A percentile compares a stretch with the other conserved stretches of the same genome.
These are phyloP conservation scores for Monosporascus sp. DNA, from an alignment of 2,329 filamentous ascomycete species.

Conservation along the genomic window DNA sequence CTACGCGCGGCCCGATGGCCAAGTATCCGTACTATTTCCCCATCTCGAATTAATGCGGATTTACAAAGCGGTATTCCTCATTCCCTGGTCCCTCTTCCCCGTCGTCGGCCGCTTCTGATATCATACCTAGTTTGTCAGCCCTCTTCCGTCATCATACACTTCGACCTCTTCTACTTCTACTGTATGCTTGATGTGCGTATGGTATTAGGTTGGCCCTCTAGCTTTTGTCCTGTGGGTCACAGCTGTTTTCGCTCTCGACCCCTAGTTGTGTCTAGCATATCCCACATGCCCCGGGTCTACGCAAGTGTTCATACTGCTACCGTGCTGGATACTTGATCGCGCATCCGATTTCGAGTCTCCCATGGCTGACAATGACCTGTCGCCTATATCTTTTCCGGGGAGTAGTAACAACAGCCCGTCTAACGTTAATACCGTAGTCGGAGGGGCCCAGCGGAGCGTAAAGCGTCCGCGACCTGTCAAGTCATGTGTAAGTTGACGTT, in stretches of 20 bases:
- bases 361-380: not conserved
- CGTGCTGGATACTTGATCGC: not conserved
- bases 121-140: too few relatives aligned
- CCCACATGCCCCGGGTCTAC: not conserved
- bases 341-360: not conserved
- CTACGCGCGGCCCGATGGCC: too few relatives aligned
- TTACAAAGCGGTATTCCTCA: too few relatives aligned
- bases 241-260: not conserved
- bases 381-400: not conserved
- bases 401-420: slow-evolving; percentile 12
- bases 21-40: too few relatives aligned
- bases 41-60: too few relatives aligned
- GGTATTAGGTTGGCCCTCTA: too few relatives aligned
- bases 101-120: too few relatives aligned
- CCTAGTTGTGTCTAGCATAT: not conserved
- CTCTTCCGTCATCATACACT: too few relatives aligned
- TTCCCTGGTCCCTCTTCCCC: too few relatives aligned
- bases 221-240: too few relatives aligned
- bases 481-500: slow-evolving; percentile 11
- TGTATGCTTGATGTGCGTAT: too few relatives aligned
- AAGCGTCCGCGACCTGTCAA: slow-evolving; percentile 25
- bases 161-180: too few relatives aligned
- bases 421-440: not conserved
- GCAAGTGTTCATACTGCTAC: not conserved
- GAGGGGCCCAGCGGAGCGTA: slow-evolving; percentile 13